Evolutionary conservation across 768 basidiomycete species (phyloP), one percentile per base, ranked within the genome.

Genomic region (Mrakia gelida): DNA sequence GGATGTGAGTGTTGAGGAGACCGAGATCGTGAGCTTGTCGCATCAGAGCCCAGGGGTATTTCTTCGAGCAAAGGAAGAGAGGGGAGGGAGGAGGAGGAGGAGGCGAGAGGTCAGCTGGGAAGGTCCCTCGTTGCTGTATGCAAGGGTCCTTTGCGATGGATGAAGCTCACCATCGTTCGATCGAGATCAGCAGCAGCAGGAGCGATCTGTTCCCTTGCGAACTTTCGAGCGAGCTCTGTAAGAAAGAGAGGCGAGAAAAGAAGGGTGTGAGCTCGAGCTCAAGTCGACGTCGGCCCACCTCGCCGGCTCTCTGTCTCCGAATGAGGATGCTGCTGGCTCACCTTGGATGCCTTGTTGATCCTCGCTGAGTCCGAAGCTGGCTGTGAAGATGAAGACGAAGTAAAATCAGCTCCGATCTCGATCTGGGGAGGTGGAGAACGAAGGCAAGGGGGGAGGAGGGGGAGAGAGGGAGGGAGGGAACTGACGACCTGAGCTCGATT

Each of bases 171-270:
- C 85, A 85, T 85, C 3, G 83, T 81, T 45, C 83, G 81, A 76
- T 86, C 85, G 73, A 84, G 82, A 74, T 85, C 82, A 2, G 84
- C 84, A 13, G 85, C 85, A 8, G 81, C 81, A 1, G 85, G 85
- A 43, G 83, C 79, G 70, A 86, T 83, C 41, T 81, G 68, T 34
- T 84, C 84, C 10, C 80, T 61, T 0, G 82, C 62, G 73, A 85
- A 85, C 56, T 77, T 77, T 26, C 78, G 76, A 0, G 84, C 84
- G 21, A 85, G 77, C 16, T 85, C 82, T 84, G 74, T 9, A 15
- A 6, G 7, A 10, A 38, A 16, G 26, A 41, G 8, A 28, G n/a
- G n/a, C 10, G 30, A 21, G 15, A 32, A 30, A 5, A 16, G 38
- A 26, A 45, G 11, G 61, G 32, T 13, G 15, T 26, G 34, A 62